Conservation (phyloP, 345 rosid species). For the Eucalyptus lansdowneana region DNA sequence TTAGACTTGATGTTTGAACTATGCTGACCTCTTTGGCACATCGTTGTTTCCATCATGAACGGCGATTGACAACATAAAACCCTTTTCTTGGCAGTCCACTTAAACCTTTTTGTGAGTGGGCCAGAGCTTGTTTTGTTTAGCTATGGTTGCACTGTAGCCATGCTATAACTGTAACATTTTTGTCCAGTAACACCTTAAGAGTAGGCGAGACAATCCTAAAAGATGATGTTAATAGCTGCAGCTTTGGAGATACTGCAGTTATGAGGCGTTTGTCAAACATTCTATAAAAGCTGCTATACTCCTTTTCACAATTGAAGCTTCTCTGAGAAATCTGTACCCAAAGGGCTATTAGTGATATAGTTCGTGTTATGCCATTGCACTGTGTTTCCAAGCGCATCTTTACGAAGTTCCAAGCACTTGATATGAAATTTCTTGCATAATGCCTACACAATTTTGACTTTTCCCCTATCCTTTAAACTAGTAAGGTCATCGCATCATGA, state of each 20-base stretch:
- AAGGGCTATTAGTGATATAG: not conserved
- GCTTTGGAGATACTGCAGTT: not conserved
- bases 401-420: not conserved
- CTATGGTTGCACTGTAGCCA: not conserved
- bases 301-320: not conserved
- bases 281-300: not conserved
- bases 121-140: not conserved
- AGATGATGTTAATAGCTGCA: not conserved
- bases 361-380: not conserved
- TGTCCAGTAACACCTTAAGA: not conserved
- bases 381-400: not conserved
- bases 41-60: not conserved
- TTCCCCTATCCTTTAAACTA: not conserved
- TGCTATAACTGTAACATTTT: not conserved
- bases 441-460: not conserved
- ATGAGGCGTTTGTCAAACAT: not conserved
- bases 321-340: not conserved
- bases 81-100: not conserved
- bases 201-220: not conserved
- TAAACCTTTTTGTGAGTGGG: not conserved
- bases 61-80: not conserved
- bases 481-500: not conserved
- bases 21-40: not conserved
- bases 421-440: not conserved
- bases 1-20: not conserved